Evolutionary conservation across 2,329 filamentous ascomycete genomes (phyloP), one percentile per base, ranked within the genome.

Genomic region (Colletotrichum spinosum): DNA sequence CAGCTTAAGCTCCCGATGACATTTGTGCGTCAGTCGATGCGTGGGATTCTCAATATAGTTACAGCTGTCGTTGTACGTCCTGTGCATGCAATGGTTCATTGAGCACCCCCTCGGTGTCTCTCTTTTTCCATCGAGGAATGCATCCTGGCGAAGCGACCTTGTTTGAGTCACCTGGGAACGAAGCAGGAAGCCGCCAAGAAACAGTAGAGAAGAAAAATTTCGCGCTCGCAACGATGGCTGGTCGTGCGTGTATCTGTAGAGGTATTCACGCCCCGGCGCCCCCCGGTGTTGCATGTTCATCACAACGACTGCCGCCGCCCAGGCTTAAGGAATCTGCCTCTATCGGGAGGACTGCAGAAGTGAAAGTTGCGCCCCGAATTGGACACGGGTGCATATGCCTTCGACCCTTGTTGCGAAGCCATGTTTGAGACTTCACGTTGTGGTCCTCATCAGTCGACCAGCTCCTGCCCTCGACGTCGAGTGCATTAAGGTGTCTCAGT

Each of bases 1-100:
- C 25, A 25, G 25, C 25, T 25, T 25, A 25, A 25, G 25, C 25
- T 25, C 4, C 25, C 25, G 25, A 25, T 25, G 25, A 1, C 25
- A 25, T 25, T 25, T 25, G 3, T 5, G 4, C 25, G 25, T 25
- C 25, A 5, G 25, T 25, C 25, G 25, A 25, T 25, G 25, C 25
- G 4, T 25, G 25, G 25, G 25, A 25, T 25, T 5, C 4, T 25
- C 25, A 25, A 4, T 25, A 25, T 25, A 4, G 4, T 4, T 25
- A 25, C 4, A 25, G 25, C 25, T 25, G 25, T 25, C 53, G n/a
- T 52, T 15, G 38, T 15, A 13, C 38, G 15, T 25, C n/a, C 34
- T 52, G 52, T 59, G 56, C 56, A 59, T 59, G 48, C 56, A 59
- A 59, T 48, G 56, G 51, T 44, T 55, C 45, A 25, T 25, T 25